These are phyloP conservation scores for Hericium erinaceus DNA, from an alignment of 768 basidiomycete genomes.

Conservation along the genomic window DNA sequence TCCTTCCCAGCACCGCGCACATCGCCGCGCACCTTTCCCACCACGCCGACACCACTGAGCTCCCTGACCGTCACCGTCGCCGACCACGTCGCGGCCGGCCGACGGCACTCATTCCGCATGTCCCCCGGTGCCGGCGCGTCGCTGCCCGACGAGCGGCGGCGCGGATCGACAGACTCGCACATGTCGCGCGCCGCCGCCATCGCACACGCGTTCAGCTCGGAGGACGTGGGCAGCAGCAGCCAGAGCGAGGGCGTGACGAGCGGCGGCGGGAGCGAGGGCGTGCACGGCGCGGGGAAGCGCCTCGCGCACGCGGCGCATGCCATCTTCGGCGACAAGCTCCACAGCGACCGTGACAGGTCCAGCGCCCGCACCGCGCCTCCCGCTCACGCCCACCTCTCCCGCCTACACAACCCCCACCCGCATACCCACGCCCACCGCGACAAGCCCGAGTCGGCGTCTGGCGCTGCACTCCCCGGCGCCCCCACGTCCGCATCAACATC, in stretches of 20 bases:
- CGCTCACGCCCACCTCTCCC: background rate
- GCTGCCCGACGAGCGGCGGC: background rate
- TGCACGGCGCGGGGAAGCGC: background rate
- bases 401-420: background rate
- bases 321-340: background rate
- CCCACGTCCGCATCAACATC: conserved; percentile 18
- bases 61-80: background rate
- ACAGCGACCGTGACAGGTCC: background rate
- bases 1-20: background rate
- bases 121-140: background rate
- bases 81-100: background rate
- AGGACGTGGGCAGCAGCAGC: background rate
- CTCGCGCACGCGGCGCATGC: background rate
- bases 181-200: background rate
- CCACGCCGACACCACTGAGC: background rate
- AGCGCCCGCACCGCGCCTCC: background rate
- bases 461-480: background rate
- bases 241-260: background rate
- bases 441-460: background rate
- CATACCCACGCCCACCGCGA: background rate
- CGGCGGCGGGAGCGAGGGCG: background rate
- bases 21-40: background rate
- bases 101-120: background rate
- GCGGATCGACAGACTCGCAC: background rate
- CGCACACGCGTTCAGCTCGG: background rate